Conservation (phyloP, 768 basidiomycete species). For the Asterophora parasitica region DNA sequence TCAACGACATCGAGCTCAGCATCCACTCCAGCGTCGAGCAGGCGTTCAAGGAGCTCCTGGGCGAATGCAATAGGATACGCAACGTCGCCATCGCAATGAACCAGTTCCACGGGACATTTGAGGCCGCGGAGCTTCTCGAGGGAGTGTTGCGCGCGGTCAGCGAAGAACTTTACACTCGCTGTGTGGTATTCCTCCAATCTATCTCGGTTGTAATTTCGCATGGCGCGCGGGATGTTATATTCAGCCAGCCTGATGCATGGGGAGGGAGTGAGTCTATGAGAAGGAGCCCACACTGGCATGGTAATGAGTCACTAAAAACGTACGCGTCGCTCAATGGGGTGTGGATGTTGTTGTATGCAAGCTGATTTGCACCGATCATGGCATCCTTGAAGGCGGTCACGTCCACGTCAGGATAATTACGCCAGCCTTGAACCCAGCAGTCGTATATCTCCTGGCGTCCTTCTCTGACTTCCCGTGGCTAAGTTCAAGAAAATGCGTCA, state of each 20-base stretch:
- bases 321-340: constrained; percentile 22
- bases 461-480: constrained; percentile 28
- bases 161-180: no score
- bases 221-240: no score
- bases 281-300: no score
- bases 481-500: neutral
- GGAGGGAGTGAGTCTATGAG: no score
- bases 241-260: no score
- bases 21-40: constrained; percentile 24
- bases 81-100: no score
- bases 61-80: no score
- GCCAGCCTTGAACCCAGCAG: constrained; percentile 9
- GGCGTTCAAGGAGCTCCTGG: constrained; percentile 2
- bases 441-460: constrained; percentile 31
- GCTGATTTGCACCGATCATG: constrained; percentile 14
- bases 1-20: constrained; percentile 19
- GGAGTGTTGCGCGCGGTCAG: no score
- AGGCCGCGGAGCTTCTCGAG: no score
- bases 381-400: constrained; percentile 5
- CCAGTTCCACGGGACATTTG: no score
- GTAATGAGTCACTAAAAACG: neutral
- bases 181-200: no score
- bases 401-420: constrained; percentile 1
- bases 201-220: no score
- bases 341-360: constrained; percentile 25